These are phyloP conservation scores for Cyclotella sp. DNA, from an alignment of 108 stramenopile species.

Conservation along the genomic window DNA sequence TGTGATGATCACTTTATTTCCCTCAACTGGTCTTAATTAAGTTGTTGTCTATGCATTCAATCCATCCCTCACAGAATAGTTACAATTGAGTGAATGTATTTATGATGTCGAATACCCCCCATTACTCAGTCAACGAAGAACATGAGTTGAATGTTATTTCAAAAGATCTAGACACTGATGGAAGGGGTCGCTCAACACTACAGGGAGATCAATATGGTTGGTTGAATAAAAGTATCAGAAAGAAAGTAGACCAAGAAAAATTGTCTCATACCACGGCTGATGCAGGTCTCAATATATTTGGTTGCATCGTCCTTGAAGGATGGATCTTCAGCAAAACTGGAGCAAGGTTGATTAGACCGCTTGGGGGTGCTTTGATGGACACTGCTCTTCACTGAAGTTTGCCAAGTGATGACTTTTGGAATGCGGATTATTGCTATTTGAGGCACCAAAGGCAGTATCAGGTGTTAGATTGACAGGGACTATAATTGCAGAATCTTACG, in stretches of 20 bases:
- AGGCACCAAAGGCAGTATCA: constrained; percentile 21
- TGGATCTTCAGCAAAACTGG: constrained; percentile 49
- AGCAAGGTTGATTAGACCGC: constrained; percentile 40
- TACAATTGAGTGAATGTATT: too few relatives aligned
- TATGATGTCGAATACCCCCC: too few relatives aligned
- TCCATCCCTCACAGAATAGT: too few relatives aligned
- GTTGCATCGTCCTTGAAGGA: constrained; percentile 56
- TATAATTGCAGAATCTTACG: constrained; percentile 6
- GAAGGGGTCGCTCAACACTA: too few relatives aligned
- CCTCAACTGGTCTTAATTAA: too few relatives aligned
- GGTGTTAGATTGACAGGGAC: constrained; percentile 36
- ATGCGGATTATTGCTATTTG: not conserved
- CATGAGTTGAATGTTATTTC: too few relatives aligned
- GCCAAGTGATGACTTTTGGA: not conserved
- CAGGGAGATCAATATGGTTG: too few relatives aligned
- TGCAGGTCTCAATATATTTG: constrained; percentile 58
- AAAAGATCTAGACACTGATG: too few relatives aligned
- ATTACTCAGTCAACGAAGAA: too few relatives aligned
- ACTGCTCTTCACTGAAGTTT: constrained; percentile 15
- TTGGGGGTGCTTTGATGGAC: constrained; percentile 44
- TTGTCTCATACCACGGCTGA: constrained; percentile 17
- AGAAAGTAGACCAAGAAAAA: not conserved
- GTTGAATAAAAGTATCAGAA: too few relatives aligned
- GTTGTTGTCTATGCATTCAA: too few relatives aligned
- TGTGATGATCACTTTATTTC: too few relatives aligned